Evolutionary conservation across 345 rosid species (phyloP), one percentile per base, ranked within the genome.

Genomic region (Citrus australasica): DNA sequence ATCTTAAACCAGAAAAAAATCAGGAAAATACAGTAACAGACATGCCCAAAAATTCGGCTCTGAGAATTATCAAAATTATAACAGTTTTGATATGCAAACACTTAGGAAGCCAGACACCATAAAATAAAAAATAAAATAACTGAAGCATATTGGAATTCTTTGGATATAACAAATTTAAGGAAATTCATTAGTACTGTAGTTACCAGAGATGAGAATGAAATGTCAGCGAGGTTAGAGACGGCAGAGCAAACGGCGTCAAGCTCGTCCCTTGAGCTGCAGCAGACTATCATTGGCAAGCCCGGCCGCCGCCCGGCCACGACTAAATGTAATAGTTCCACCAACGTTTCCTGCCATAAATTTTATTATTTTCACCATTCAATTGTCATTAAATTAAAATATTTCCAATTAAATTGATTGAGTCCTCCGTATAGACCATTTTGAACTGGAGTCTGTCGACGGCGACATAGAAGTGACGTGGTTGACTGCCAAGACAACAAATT

Each of bases 181-280:
- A 46, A 46, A 46, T 46, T 46, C 4, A 13, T 46, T 2, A 42
- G 48, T 58, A 25, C 9, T 22, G 5, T 14, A 42, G 9, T 60
- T 90, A 95, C 98, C 91, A 93, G 80, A 78, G 88, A 79, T 38
- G 90, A 76, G 21, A 92, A 83, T 42, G 94, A 91, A 76, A 95
- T 89, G 90, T 66, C 87, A 74, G 94, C 88, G 82, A 93, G 95
- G 56, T 82, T 83, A n/a, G 99, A 84, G 69, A 93, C 90, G 27
- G 91, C 86, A 76, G 90, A 91, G 80, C 89, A 93, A 71, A 95
- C 91, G 17, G 96, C 91, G 69, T 95, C 98, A 21, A 95, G 98
- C 86, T 91, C 97, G 81, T 95, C 99, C 4, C 98, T 92, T 16
- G 97, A 90, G 90, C 89, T 91, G 86, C 99, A 95, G 83, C 93